phyloP scores from a whole-genome alignment of 805 yeast genomes.

The Candida nanaspora region DNA sequence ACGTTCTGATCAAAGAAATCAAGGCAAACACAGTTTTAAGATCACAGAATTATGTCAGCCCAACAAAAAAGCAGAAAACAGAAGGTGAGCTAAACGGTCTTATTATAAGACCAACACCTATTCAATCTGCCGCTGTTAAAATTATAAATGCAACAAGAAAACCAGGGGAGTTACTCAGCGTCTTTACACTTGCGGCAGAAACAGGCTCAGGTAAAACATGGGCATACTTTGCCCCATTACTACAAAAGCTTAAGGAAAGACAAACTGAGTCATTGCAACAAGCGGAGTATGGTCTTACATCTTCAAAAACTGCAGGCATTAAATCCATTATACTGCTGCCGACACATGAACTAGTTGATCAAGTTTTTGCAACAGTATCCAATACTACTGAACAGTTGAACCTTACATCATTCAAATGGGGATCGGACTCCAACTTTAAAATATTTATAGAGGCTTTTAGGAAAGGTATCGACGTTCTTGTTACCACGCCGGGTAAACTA shows the following conservation, averaged over 20 bases:
- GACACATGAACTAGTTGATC: constrained; percentile 81
- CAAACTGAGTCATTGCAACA: constrained; percentile 31
- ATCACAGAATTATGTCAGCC: constrained; percentile 23
- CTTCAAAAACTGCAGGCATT: constrained; percentile 35
- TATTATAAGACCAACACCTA: constrained; percentile 60
- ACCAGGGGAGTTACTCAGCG: constrained; percentile 34
- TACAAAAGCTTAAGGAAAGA: constrained; percentile 60
- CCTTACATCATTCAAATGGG: constrained; percentile 52
- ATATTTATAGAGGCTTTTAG: constrained; percentile 41
- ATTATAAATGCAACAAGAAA: constrained; percentile 39
- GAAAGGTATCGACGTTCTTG: constrained; percentile 63
- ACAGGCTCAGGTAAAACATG: constrained; percentile 97
- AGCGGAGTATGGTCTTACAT: constrained; percentile 11
- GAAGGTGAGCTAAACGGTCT: constrained; percentile 28
- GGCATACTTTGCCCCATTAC: constrained; percentile 75
- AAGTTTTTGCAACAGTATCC: constrained; percentile 47
- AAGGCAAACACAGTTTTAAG: constrained; percentile 35
- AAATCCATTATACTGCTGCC: constrained; percentile 79
- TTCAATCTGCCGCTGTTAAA: constrained; percentile 71
- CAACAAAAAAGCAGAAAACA: constrained; percentile 22
- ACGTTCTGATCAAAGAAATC: constrained; percentile 49
- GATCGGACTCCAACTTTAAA: constrained; percentile 47
- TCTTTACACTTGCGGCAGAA: constrained; percentile 85
- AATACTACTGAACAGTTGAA: constrained; percentile 28
- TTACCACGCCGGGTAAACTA: constrained; percentile 82